A percentile compares a stretch with the other conserved stretches of the same genome.
Evolutionary conservation across 192 early-diverging fungal species (phyloP).

Genomic region (Chytriomyces sp.): DNA sequence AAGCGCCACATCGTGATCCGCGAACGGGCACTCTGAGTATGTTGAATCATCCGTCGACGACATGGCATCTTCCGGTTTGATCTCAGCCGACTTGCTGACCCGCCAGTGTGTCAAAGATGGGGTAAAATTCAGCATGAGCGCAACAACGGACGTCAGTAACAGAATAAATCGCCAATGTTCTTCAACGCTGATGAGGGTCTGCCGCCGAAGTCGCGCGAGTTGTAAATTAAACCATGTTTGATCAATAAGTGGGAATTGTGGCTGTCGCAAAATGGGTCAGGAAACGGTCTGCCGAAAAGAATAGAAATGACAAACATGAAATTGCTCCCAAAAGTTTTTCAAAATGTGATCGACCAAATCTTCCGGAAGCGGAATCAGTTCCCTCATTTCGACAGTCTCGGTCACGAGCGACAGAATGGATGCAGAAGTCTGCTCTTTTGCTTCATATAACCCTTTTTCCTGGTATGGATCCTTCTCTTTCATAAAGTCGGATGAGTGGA

Average conservation of each 20-base stretch:
- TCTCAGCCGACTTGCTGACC: conserved; percentile 1
- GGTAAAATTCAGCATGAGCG: conserved; percentile 37
- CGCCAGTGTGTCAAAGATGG: conserved; percentile 25
- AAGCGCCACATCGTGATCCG: conserved; percentile 2
- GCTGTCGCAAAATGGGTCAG: background rate
- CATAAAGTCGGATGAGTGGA: too few species aligned
- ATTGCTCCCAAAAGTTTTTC: conserved; percentile 29
- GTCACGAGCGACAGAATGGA: background rate
- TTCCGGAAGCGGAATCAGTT: conserved; percentile 14
- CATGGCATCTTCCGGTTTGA: background rate
- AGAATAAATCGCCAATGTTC: conserved; percentile 13
- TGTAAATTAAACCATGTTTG: conserved; percentile 12
- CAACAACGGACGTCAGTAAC: conserved; percentile 21
- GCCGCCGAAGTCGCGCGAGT: background rate
- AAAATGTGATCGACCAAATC: conserved; percentile 21
- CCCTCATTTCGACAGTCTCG: background rate
- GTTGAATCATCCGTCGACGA: background rate
- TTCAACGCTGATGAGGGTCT: background rate
- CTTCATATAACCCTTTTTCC: background rate
- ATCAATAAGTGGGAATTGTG: conserved; percentile 17
- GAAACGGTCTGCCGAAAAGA: background rate
- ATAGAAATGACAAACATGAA: conserved; percentile 17
- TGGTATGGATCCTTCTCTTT: background rate
- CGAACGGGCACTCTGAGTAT: background rate
- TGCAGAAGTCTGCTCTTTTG: background rate